Conservation (phyloP, 2,329 filamentous ascomycete genomes). For the Hypoxylon sp. region DNA sequence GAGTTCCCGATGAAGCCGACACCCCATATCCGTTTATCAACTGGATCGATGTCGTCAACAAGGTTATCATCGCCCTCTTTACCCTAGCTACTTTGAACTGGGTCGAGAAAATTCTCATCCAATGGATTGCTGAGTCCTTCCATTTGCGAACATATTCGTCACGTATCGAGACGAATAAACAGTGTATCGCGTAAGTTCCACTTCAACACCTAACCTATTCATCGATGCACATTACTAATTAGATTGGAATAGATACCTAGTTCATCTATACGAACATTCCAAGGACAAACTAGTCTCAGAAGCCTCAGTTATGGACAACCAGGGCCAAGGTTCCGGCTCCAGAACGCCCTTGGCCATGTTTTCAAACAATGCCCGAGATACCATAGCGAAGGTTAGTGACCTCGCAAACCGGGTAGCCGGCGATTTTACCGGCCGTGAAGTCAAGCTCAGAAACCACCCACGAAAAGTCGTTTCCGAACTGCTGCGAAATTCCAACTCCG, state of each 20-base stretch:
- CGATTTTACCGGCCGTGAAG: conserved; percentile 87
- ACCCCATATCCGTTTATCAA: conserved; percentile 65
- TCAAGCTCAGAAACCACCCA: conserved; percentile 78
- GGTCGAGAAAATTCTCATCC: conserved; percentile 92
- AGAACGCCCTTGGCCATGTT: conserved; percentile 83
- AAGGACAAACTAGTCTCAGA: conserved; percentile 77
- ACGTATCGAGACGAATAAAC: conserved; percentile 92
- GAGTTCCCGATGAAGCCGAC: conserved; percentile 56
- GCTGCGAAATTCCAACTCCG: conserved; percentile 77
- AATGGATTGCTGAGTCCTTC: conserved; percentile 94
- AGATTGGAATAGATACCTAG: conserved; percentile 58
- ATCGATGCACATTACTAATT: conserved; percentile 65
- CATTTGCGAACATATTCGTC: conserved; percentile 92
- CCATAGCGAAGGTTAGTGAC: conserved; percentile 84
- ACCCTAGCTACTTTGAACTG: conserved; percentile 85
- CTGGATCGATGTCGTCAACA: conserved; percentile 87
- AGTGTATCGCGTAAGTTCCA: conserved; percentile 75
- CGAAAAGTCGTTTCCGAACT: conserved; percentile 87
- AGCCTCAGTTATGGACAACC: conserved; percentile 65
- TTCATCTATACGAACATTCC: conserved; percentile 76
- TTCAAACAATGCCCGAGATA: conserved; percentile 80
- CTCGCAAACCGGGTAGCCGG: conserved; percentile 84
- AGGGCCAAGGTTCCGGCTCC: conserved; percentile 67
- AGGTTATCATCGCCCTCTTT: conserved; percentile 88
- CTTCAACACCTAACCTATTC: conserved; percentile 61